Conservation (phyloP, 768 basidiomycete species). For the Russula foetens region DNA sequence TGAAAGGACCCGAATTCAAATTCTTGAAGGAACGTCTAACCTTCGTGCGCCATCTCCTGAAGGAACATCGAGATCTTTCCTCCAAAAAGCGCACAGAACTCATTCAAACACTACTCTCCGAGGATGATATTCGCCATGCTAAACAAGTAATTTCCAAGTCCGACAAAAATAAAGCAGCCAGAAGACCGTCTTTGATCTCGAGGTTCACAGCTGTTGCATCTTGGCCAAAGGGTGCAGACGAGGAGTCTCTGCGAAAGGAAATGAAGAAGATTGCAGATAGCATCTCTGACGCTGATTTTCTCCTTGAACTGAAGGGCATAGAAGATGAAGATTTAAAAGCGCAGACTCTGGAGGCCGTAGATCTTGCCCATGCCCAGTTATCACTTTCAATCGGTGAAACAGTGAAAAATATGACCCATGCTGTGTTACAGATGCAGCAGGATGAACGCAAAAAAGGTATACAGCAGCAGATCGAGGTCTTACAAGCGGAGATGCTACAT, state of each 20-base stretch:
- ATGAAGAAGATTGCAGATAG: background rate
- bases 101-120: background rate
- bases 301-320: background rate
- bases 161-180: background rate
- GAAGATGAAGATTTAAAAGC: background rate
- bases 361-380: background rate
- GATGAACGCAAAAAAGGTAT: background rate
- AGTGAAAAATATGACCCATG: background rate
- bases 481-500: background rate
- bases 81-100: background rate
- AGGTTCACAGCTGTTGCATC: background rate
- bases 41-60: background rate
- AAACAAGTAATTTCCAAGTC: background rate
- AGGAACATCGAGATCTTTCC: background rate
- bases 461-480: background rate
- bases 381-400: background rate
- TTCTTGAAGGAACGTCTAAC: background rate
- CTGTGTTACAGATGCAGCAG: slow-evolving; percentile 3
- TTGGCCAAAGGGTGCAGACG: background rate
- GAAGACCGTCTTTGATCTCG: background rate
- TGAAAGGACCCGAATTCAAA: background rate
- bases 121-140: background rate
- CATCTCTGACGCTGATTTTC: slow-evolving; percentile 3
- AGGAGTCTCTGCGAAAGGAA: background rate
- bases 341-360: background rate